A percentile compares a stretch with the other conserved stretches of the same genome.
Evolutionary conservation across 108 stramenopile genomes (phyloP).

Genomic region (Aurantiochytrium sp.): DNA sequence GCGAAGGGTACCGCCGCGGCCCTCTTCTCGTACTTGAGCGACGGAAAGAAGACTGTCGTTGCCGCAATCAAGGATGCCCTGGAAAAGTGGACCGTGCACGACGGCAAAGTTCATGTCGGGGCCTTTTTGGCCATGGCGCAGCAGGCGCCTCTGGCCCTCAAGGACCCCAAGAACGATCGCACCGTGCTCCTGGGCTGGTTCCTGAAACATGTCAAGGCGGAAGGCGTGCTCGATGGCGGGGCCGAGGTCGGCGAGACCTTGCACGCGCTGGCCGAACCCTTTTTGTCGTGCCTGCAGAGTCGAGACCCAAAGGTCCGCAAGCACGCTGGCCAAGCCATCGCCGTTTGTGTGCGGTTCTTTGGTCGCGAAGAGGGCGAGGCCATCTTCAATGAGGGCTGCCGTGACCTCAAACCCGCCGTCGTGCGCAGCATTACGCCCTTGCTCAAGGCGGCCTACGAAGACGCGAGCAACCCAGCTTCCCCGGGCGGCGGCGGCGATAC

Average conservation of each 20-base stretch:
- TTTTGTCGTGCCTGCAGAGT: not conserved
- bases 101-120: not conserved
- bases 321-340: not conserved
- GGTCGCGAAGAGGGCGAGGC: not conserved
- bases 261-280: not conserved
- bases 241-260: not conserved
- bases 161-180: not conserved
- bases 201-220: not conserved
- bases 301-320: conserved; percentile 4
- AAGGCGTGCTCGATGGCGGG: not conserved
- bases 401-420: conserved; percentile 25
- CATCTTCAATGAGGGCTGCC: not conserved
- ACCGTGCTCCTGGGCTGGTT: not conserved
- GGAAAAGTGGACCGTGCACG: conserved; percentile 20
- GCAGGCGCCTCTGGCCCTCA: not conserved
- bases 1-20: not conserved
- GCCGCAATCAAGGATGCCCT: conserved; percentile 4
- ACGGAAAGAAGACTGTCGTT: not conserved
- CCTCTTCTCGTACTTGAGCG: not conserved
- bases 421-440: not conserved
- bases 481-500: not conserved
- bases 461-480: not conserved
- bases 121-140: not conserved
- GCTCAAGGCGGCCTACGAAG: not conserved
- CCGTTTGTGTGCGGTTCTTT: not conserved